phyloP scores from a whole-genome alignment of 306 rosid species.

The Medicago lupulina region DNA sequence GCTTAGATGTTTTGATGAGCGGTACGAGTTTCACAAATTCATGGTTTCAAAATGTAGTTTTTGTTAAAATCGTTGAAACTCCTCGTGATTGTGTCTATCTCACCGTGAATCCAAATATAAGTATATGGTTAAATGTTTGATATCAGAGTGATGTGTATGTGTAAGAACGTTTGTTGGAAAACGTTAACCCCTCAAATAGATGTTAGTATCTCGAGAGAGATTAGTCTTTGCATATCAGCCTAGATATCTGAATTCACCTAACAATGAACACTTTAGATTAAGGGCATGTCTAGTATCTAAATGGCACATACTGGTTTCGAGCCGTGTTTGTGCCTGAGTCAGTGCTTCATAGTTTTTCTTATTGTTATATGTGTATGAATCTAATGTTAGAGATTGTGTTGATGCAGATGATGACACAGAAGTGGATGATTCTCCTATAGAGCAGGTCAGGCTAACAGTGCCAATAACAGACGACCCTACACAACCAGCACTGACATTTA shows the following conservation, averaged over 20 bases:
- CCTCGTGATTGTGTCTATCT: not conserved
- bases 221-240: too few relatives aligned
- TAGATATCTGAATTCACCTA: not conserved
- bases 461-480: slow-evolving; percentile 69
- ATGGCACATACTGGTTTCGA: not conserved
- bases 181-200: too few relatives aligned
- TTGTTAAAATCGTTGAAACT: not conserved
- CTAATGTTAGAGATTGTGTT: not conserved
- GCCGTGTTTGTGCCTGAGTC: not conserved
- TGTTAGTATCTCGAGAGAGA: too few relatives aligned
- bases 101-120: not conserved
- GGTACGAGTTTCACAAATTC: not conserved
- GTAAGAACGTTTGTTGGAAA: too few relatives aligned
- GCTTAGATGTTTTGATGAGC: not conserved
- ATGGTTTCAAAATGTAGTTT: not conserved
- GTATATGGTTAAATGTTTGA: too few relatives aligned
- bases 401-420: slow-evolving; percentile 47
- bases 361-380: not conserved
- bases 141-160: too few relatives aligned
- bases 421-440: slow-evolving; percentile 73
- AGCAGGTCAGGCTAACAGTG: slow-evolving; percentile 84
- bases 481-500: slow-evolving; percentile 69
- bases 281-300: not conserved
- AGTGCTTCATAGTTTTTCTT: not conserved
- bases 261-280: not conserved